Evolutionary conservation across 179 eudicot species (phyloP).

Genomic region (Spergularia azorica): DNA sequence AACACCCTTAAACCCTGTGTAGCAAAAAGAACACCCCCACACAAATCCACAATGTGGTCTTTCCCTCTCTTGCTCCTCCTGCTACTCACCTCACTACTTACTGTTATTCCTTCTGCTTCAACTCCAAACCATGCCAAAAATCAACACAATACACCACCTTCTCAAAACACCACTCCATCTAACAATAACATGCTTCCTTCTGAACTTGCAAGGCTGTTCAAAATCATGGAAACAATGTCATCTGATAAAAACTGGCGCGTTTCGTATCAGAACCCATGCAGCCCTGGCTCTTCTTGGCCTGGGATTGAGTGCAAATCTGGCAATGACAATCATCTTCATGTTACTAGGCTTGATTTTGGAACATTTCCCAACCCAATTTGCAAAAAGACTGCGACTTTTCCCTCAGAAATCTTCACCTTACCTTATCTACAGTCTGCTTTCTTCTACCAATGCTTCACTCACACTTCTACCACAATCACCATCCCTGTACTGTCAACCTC

Average conservation of each 20-base stretch:
- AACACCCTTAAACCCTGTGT: slow-evolving; percentile 7
- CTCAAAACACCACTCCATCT: slow-evolving; percentile 23
- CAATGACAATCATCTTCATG: slow-evolving; percentile 47
- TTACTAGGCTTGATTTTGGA: slow-evolving; percentile 73
- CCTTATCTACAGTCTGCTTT: slow-evolving; percentile 63
- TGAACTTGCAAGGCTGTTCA: slow-evolving; percentile 60
- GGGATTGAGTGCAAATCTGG: slow-evolving; percentile 77
- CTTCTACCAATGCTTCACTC: slow-evolving; percentile 69
- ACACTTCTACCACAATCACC: slow-evolving; percentile 45
- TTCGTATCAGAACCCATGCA: slow-evolving; percentile 66
- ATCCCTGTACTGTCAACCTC: slow-evolving; percentile 23
- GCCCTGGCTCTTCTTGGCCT: slow-evolving; percentile 58
- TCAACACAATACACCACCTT: slow-evolving; percentile 11
- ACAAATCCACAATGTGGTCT: slow-evolving; percentile 26
- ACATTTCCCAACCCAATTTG: slow-evolving; percentile 60
- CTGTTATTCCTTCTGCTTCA: slow-evolving; percentile 25
- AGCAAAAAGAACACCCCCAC: slow-evolving; percentile 2
- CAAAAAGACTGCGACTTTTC: slow-evolving; percentile 53
- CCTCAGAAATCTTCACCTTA: slow-evolving; percentile 56
- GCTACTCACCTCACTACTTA: slow-evolving; percentile 30
- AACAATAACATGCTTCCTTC: slow-evolving; percentile 44
- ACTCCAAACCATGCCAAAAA: slow-evolving; percentile 28
- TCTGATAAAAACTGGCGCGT: slow-evolving; percentile 57
- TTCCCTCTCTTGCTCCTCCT: slow-evolving; percentile 31
- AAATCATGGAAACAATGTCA: slow-evolving; percentile 64